Conservation (phyloP, 2,329 filamentous ascomycete species). For the Aureobasidium sp. region DNA sequence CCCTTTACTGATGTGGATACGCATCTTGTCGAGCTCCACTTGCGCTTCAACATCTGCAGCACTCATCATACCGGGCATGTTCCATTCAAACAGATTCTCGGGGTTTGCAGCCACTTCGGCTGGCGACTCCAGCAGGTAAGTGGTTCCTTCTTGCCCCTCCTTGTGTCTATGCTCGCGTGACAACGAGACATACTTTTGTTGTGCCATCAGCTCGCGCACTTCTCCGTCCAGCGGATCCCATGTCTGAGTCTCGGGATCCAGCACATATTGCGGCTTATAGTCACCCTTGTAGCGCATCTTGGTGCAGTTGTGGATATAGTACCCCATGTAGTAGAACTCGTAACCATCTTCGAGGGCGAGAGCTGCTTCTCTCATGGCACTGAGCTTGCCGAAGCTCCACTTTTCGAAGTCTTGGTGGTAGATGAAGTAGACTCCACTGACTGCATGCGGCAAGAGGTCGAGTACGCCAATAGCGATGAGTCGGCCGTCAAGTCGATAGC, state of each 20-base stretch:
- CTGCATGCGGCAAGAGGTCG: constrained; percentile 67
- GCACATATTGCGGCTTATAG: constrained; percentile 65
- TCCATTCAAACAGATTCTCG: constrained; percentile 50
- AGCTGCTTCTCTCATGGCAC: constrained; percentile 65
- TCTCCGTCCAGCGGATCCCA: constrained; percentile 29
- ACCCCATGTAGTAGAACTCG: constrained; percentile 74
- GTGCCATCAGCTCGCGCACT: constrained; percentile 40
- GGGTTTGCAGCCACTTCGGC: constrained; percentile 30
- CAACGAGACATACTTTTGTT: constrained; percentile 48
- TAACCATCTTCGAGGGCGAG: constrained; percentile 64
- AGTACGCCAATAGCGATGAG: constrained; percentile 71
- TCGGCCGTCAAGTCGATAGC: constrained; percentile 69
- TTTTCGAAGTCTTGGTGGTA: constrained; percentile 69
- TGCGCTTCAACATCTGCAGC: constrained; percentile 44
- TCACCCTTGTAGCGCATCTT: constrained; percentile 86
- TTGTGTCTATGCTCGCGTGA: constrained; percentile 28
- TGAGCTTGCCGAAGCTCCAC: constrained; percentile 66
- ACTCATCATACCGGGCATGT: constrained; percentile 61
- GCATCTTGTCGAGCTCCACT: constrained; percentile 54
- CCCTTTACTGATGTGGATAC: constrained; percentile 41
- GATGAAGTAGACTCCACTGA: constrained; percentile 78
- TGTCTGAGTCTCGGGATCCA: constrained; percentile 51
- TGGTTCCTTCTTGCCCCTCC: constrained; percentile 21
- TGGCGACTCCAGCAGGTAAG: constrained; percentile 17
- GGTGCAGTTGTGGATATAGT: constrained; percentile 71